These are phyloP conservation scores for Cryptococcus deneoformans DNA, from an alignment of 1,284 basidiomycete genomes.

Conservation along the genomic window DNA sequence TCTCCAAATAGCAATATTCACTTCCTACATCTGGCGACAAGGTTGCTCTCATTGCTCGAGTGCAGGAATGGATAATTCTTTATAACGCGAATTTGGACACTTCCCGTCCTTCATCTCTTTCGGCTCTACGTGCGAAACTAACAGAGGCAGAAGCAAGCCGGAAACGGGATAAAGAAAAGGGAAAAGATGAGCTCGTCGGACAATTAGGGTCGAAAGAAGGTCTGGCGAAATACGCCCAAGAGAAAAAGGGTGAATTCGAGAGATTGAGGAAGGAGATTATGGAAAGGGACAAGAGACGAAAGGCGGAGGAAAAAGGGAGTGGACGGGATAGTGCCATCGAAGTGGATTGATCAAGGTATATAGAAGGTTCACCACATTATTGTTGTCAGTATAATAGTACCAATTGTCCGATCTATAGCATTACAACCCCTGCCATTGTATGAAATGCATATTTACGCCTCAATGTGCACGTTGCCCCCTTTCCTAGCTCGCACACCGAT, in stretches of 20 bases:
- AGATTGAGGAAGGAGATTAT: slow-evolving; percentile 35
- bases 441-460: neutral
- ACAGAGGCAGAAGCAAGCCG: slow-evolving; percentile 29
- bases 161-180: slow-evolving; percentile 39
- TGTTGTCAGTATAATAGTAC: no score
- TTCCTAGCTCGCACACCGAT: slow-evolving; percentile 56
- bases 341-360: slow-evolving; percentile 25
- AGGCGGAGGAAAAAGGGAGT: slow-evolving; percentile 9
- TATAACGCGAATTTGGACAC: slow-evolving; percentile 49
- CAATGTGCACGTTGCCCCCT: neutral
- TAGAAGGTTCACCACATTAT: no score
- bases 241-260: slow-evolving; percentile 41
- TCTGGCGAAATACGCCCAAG: slow-evolving; percentile 32
- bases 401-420: no score
- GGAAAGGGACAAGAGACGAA: slow-evolving; percentile 27
- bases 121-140: slow-evolving; percentile 37
- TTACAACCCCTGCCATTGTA: neutral
- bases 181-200: slow-evolving; percentile 33
- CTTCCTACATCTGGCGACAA: slow-evolving; percentile 43
- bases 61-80: slow-evolving; percentile 48
- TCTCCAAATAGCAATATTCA: slow-evolving; percentile 28
- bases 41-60: slow-evolving; percentile 25
- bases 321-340: slow-evolving; percentile 37
- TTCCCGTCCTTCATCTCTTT: slow-evolving; percentile 38
- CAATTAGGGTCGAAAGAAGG: slow-evolving; percentile 35